Evolutionary conservation across 2,329 filamentous ascomycete species (phyloP), one percentile per base, ranked within the genome.

Genomic region (Colletotrichum truncatum): DNA sequence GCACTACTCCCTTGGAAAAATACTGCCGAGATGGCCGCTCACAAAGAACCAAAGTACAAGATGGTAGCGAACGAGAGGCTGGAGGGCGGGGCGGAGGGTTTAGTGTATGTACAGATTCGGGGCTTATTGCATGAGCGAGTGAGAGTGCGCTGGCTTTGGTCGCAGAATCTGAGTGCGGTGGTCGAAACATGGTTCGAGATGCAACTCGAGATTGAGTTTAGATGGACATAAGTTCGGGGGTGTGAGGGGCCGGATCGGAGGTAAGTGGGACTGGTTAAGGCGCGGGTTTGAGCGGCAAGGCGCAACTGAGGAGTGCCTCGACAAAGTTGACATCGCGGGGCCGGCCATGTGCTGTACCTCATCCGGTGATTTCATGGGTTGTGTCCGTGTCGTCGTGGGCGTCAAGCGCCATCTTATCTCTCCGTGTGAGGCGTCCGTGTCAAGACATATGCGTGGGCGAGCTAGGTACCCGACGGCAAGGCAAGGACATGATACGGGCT

Each of bases 201-300:
- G 57, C 62, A 65, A 65, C 26, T 55, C 28, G 49, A 65, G 62
- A 55, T 62, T 51, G 58, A 51, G 41, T 62, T 65, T 59, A 52
- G 57, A 65, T 38, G 34, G 57, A 43, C 49, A 62, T 51, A 14
- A 43, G 53, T 56, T 55, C 49, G 62, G 56, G 32, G 43, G 58
- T n/a, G n/a, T n/a, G 57, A 53, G 62, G 55, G 38, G 25, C 49
- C 48, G 61, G 39, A 39, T 61, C 56, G 41, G 57, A 54, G 16
- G 32, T 16, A 23, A 65, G 57, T 65, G 49, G 62, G 49, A 49
- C 41, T 51, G 32, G 21, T 28, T 32, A 43, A 30, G 32, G 54
- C 26, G 45, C 57, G 58, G 49, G 23, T 48, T 61, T 45, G 53
- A 48, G 52, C 25, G 41, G 43, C 53, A 49, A 49, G 41, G 46